A percentile compares a stretch with the other conserved stretches of the same genome.
phyloP scores from a whole-genome alignment of 176 grass and related monocot genomes.

The Metroxylon sagu region DNA sequence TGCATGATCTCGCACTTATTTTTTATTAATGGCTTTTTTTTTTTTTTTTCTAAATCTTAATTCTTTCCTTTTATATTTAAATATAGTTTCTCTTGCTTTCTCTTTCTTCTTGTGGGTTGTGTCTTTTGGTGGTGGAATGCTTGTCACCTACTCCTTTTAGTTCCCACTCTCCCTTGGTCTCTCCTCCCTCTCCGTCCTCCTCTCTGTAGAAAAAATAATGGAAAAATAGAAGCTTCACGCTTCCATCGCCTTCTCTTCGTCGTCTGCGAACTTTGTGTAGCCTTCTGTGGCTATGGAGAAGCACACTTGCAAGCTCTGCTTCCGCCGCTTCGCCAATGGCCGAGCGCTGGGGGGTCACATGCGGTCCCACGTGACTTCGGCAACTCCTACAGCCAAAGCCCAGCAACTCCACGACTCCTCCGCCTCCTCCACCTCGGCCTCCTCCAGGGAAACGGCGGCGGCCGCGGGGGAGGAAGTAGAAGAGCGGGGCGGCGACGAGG shows the following conservation, averaged over 20 bases:
- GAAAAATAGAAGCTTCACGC: too few species aligned
- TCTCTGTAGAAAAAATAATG: too few species aligned
- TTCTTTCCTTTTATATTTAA: too few species aligned
- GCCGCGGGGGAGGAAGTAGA: conserved; percentile 25
- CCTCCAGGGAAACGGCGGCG: not conserved
- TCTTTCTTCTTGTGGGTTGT: conserved; percentile 1
- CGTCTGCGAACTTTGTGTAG: too few species aligned
- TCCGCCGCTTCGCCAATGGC: conserved; percentile 78
- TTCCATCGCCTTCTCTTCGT: too few species aligned
- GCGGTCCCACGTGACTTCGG: conserved; percentile 47
- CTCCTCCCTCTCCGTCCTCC: too few species aligned
- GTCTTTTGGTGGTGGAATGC: conserved; percentile 26
- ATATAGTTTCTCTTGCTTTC: too few species aligned
- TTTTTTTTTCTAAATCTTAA: too few species aligned
- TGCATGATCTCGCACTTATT: too few species aligned
- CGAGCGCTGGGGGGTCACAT: conserved; percentile 68
- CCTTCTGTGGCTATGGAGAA: conserved; percentile 38
- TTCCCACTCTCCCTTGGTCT: too few species aligned
- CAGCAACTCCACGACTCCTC: conserved; percentile 38
- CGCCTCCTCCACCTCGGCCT: conserved; percentile 35
- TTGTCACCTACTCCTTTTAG: conserved; percentile 17
- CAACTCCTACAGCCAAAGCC: conserved; percentile 15
- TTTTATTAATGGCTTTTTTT: too few species aligned
- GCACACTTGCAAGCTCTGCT: conserved; percentile 87
- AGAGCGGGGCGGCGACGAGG: conserved; percentile 4